These are phyloP conservation scores for Colletotrichum musicola DNA, from an alignment of 2,329 filamentous ascomycete species.

Conservation along the genomic window DNA sequence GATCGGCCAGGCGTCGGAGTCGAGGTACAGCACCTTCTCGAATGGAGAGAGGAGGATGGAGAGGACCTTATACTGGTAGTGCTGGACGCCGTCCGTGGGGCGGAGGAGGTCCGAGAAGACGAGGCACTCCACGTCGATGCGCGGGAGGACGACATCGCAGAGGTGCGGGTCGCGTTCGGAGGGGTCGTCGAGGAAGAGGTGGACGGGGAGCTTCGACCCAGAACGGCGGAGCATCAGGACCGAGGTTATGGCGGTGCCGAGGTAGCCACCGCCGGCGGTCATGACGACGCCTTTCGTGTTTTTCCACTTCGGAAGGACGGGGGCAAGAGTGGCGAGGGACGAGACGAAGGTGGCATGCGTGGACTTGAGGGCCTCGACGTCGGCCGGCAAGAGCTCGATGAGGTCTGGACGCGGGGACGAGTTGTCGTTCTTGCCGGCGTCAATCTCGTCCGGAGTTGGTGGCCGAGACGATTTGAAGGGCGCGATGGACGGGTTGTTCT, in stretches of 20 bases:
- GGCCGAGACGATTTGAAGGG: constrained; percentile 15
- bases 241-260: constrained; percentile 63
- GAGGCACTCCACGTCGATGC: constrained; percentile 49
- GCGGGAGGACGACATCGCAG: constrained; percentile 47
- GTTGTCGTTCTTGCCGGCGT: constrained; percentile 21
- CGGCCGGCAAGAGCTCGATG: constrained; percentile 13
- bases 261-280: constrained; percentile 59
- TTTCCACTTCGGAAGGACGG: constrained; percentile 47
- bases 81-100: constrained; percentile 45
- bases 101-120: constrained; percentile 46
- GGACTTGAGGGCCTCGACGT: constrained; percentile 24
- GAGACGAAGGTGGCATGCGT: constrained; percentile 48
- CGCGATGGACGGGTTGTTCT: constrained; percentile 18
- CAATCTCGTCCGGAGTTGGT: constrained; percentile 28
- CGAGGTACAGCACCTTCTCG: constrained; percentile 69
- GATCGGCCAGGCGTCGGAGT: constrained; percentile 67
- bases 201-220: constrained; percentile 62
- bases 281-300: constrained; percentile 62
- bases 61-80: constrained; percentile 69
- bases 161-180: constrained; percentile 47
- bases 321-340: constrained; percentile 45
- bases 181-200: constrained; percentile 51
- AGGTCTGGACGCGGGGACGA: constrained; percentile 36
- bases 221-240: constrained; percentile 64
- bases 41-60: constrained; percentile 70